Percentiles rank a stretch among this genome's conserved stretches.
Evolutionary conservation across 345 rosid genomes (phyloP).

Genomic region (Citrus hindsii): DNA sequence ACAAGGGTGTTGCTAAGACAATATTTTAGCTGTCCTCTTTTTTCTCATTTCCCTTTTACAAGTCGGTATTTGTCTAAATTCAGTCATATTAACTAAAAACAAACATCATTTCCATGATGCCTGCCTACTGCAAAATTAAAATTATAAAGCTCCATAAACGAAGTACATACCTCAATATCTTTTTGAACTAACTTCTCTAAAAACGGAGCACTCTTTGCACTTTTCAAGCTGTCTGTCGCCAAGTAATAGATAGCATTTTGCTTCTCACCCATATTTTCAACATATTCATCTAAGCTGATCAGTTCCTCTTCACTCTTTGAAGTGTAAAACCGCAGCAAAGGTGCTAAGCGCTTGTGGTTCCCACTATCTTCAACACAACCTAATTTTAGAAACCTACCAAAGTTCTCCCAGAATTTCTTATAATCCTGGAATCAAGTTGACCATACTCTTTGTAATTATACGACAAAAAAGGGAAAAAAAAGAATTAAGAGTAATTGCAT

Average conservation of each 20-base stretch:
- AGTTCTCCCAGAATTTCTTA: conserved; percentile 98
- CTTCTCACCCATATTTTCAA: conserved; percentile 93
- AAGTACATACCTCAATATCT: conserved; percentile 68
- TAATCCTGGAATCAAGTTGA: conserved; percentile 60
- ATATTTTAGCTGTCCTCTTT: not conserved
- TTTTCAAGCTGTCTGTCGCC: conserved; percentile 89
- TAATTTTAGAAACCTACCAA: conserved; percentile 82
- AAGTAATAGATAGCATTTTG: conserved; percentile 93
- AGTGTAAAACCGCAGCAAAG: conserved; percentile 69
- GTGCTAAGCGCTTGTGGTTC: conserved; percentile 93
- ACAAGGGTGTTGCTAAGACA: not conserved
- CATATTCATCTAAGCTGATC: conserved; percentile 78
- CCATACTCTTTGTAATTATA: conserved; percentile 6
- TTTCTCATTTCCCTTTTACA: not conserved
- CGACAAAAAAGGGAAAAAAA: not conserved
- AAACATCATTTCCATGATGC: not conserved
- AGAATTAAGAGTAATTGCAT: not conserved
- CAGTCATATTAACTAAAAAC: not conserved
- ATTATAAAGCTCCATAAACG: not conserved
- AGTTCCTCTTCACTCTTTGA: conserved; percentile 88
- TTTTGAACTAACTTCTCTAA: conserved; percentile 92
- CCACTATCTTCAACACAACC: conserved; percentile 95
- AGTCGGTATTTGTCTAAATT: not conserved
- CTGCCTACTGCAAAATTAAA: not conserved
- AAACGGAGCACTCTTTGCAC: conserved; percentile 94